These are phyloP conservation scores for Rubia occidens DNA, from an alignment of 305 asterid species.

Conservation along the genomic window DNA sequence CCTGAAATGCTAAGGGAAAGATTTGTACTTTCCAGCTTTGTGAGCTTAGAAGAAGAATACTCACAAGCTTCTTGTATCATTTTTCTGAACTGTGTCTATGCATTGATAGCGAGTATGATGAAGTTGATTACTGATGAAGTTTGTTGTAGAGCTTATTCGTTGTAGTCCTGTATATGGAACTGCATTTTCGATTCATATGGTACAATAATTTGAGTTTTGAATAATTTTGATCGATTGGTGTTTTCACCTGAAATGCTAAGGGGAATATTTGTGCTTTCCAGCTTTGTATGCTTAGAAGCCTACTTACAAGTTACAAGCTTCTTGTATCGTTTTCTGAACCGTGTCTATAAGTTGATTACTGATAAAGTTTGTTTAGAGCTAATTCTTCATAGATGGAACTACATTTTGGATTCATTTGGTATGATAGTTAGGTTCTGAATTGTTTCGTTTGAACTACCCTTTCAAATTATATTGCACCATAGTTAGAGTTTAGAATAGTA, in stretches of 20 bases:
- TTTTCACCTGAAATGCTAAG: not conserved
- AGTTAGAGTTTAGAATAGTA: not conserved
- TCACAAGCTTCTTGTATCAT: not conserved
- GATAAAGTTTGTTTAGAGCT: not conserved
- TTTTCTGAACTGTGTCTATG: not conserved
- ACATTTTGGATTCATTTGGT: no score
- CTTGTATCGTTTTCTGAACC: not conserved
- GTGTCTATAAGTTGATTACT: not conserved
- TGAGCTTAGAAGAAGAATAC: not conserved
- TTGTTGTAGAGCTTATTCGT: not conserved
- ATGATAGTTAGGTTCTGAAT: no score
- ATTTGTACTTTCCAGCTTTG: not conserved
- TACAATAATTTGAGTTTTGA: not conserved
- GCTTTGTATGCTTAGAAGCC: not conserved
- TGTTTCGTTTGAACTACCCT: not conserved
- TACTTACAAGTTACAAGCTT: not conserved
- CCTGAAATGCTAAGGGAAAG: not conserved
- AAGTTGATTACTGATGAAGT: not conserved
- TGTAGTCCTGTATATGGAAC: not conserved
- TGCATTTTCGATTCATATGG: not conserved
- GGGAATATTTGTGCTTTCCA: not conserved
- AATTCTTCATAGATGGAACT: no score
- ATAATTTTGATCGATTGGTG: not conserved
- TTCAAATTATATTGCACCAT: no score
- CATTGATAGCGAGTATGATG: not conserved